Evolutionary conservation across 2,329 filamentous ascomycete genomes (phyloP), one percentile per base, ranked within the genome.

Genomic region (Didymella segeticola): DNA sequence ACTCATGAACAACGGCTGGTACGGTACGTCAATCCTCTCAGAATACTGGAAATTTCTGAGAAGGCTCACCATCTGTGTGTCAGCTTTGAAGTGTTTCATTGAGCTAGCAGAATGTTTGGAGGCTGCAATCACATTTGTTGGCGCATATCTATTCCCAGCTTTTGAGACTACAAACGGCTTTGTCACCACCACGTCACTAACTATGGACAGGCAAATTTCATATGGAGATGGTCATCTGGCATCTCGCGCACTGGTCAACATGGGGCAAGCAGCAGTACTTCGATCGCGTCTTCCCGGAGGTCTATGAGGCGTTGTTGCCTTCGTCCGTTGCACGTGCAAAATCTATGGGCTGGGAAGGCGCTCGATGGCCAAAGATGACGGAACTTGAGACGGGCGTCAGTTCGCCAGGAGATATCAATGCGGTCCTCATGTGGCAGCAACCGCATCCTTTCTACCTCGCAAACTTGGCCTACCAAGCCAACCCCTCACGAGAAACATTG

Each of bases 381-480:
- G 82, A 85, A 59, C 78, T 81, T 0, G 34, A 55, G 0, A 79
- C 78, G 0, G 81, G 82, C 23, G 73, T 79, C 11, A 82, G 77
- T 37, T 80, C 82, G 1, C 83, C 83, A 0, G 84, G 84, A 2
- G 81, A 83, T 53, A 85, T 86, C 62, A 86, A 86, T 61, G 80
- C 79, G 2, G 68, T 86, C 2, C 73, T 87, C 1, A 80, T 86
- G 50, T 86, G 84, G 84, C 84, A 86, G 58, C 83, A 67, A 20
- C 83, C 83, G 10, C 84, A 86, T 63, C 75, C 80, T 0, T 80
- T 86, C 73, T 83, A 83, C 62, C 82, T 86, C 56, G 84, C 83
- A 0, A 82, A 85, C 63, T 62, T 80, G 1, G 80, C 82, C 61
- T 85, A 80, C 61, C 75, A 79, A 34, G 74, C 75, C 0, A 75